Base-by-base conservation (phyloP, 148 eudicot genomes). In the Silene uniflora region DNA sequence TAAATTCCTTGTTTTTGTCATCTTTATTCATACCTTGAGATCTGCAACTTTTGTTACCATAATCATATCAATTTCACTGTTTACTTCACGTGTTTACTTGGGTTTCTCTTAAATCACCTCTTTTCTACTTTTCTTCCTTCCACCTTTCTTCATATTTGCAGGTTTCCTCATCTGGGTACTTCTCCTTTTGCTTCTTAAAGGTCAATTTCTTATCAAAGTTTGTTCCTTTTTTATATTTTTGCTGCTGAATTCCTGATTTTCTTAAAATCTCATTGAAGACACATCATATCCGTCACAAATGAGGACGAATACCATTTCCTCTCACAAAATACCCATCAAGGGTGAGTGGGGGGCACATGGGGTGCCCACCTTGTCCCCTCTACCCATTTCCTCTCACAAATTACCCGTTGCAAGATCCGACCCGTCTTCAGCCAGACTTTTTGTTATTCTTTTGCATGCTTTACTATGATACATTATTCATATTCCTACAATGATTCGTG, bases 1-100 rank as follows among this genome's bases (percentile, higher is more conserved):
- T 14, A 11, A 49, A 16, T 35, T 64, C 14, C 46, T 55, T 17
- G 23, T 4, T 72, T 64, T 68, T 32, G 62, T 67, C 63, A 32
- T 67, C 17, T 46, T 65, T 14, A 19, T 44, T 11, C 56, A 13
- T 1, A 65, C 61, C 71, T 71, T 65, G 82, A 75, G 75, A 80
- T 80, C 82, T 75, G 44, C 78, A 62, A 69, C 39, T 29, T 11
- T 75, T 63, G 72, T 70, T 72, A 21, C 54, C 4, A 12, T 69
- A 19, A 69, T 69, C 29, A 69, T 69, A 7, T 75, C 39, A 19
- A 42, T 75, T 64, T 76, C 62, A 75, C 83, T 80, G 83, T 80
- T 80, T 72, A 58, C 6, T 23, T 72, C 83, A 80, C 79, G 67
- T 76, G 67, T 69, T 80, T 21, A 35, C 35, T 12, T 56, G 23